These are phyloP conservation scores for Marasmius sp. DNA, from an alignment of 1,284 basidiomycete species.

Conservation along the genomic window DNA sequence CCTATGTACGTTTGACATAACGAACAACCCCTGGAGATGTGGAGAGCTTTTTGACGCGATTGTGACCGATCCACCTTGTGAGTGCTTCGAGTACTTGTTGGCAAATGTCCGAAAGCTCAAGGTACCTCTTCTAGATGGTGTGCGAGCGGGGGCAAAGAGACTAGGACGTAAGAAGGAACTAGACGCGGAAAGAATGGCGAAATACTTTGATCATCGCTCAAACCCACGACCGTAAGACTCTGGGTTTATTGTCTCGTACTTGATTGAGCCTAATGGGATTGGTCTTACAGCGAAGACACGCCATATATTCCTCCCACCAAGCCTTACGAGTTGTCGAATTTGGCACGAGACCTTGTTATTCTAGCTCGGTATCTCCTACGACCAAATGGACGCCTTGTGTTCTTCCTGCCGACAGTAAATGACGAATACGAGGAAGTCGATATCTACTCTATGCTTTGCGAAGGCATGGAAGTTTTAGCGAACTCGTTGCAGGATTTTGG, in stretches of 20 bases:
- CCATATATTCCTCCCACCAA: slow-evolving; percentile 86
- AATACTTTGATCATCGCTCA: slow-evolving; percentile 37
- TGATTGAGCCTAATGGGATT: background rate
- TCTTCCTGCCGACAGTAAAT: slow-evolving; percentile 91
- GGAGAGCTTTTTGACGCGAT: slow-evolving; percentile 94
- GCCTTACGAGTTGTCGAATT: slow-evolving; percentile 90
- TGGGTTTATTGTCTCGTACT: background rate
- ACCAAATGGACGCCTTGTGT: slow-evolving; percentile 88
- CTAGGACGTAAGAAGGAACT: slow-evolving; percentile 73
- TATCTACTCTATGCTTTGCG: slow-evolving; percentile 68
- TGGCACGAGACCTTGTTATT: slow-evolving; percentile 81
- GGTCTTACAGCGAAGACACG: slow-evolving; percentile 44
- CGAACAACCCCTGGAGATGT: slow-evolving; percentile 84
- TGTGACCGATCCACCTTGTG: slow-evolving; percentile 91
- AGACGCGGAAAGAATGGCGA: slow-evolving; percentile 36
- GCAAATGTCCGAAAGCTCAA: background rate
- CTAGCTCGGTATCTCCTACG: slow-evolving; percentile 85
- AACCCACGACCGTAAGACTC: slow-evolving; percentile 39
- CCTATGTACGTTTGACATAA: slow-evolving; percentile 88
- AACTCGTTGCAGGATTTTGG: slow-evolving; percentile 96
- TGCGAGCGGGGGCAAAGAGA: slow-evolving; percentile 94
- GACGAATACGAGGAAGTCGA: slow-evolving; percentile 90
- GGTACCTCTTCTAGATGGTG: slow-evolving; percentile 69
- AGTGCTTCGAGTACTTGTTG: slow-evolving; percentile 25
- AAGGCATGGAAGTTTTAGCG: slow-evolving; percentile 86